Conservation (phyloP, 2,329 filamentous ascomycete species). For the Cladosporium oxysporum region DNA sequence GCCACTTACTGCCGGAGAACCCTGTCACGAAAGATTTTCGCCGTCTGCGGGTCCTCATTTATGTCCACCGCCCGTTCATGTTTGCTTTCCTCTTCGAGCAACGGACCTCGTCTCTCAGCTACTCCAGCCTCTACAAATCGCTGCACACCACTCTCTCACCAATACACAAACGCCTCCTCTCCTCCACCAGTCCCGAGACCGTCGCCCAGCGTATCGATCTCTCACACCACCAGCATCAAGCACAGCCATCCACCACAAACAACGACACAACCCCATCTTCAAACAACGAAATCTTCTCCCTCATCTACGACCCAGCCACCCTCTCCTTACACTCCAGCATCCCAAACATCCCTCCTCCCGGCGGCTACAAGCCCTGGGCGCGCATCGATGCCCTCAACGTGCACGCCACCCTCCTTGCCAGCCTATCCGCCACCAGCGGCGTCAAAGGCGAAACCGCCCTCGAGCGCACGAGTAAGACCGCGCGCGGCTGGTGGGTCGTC, state of each 20-base stretch:
- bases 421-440: conserved; percentile 53
- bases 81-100: conserved; percentile 73
- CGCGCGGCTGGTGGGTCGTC: conserved; percentile 67
- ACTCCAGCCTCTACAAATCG: conserved; percentile 49
- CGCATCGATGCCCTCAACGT: conserved; percentile 63
- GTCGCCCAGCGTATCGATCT: conserved; percentile 46
- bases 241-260: background rate
- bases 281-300: conserved; percentile 55
- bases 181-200: conserved; percentile 43
- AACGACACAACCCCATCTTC: conserved; percentile 37
- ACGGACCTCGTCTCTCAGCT: conserved; percentile 56
- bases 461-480: conserved; percentile 64
- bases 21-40: conserved; percentile 12
- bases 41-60: conserved; percentile 67
- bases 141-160: conserved; percentile 55
- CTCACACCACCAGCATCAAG: conserved; percentile 26
- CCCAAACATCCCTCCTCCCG: conserved; percentile 63
- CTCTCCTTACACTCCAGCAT: conserved; percentile 62
- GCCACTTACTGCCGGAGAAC: conserved; percentile 10
- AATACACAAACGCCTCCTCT: conserved; percentile 48
- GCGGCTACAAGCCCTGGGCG: conserved; percentile 47
- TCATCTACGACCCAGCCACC: conserved; percentile 61
- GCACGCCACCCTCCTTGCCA: conserved; percentile 61
- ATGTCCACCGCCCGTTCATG: conserved; percentile 72
- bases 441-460: conserved; percentile 46